Conservation (phyloP, 306 rosid species). For the Acmispon strigosus region DNA sequence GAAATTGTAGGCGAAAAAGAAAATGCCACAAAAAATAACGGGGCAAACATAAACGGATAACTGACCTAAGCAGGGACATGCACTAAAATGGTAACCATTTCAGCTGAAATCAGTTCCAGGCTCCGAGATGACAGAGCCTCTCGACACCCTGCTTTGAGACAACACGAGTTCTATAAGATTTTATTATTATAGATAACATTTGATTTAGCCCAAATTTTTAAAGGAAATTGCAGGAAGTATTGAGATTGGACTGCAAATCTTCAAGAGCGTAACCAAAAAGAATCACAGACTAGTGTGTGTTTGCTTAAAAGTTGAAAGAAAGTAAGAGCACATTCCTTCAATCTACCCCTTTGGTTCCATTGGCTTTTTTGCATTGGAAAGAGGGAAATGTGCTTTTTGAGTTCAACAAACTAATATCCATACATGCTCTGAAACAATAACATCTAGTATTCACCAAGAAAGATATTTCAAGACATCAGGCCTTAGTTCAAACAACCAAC, state of each 20-base stretch:
- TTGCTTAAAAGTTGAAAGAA: no score
- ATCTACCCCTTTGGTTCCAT: no score
- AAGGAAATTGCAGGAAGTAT: slow-evolving; percentile 58
- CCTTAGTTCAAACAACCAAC: not conserved
- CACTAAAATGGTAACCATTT: slow-evolving; percentile 90
- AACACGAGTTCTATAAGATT: slow-evolving; percentile 78
- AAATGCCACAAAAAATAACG: slow-evolving; percentile 56
- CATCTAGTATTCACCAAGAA: slow-evolving; percentile 11
- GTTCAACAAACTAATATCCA: no score
- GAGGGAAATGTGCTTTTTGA: no score
- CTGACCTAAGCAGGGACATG: slow-evolving; percentile 93
- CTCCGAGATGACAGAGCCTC: slow-evolving; percentile 96
- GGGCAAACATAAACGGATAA: slow-evolving; percentile 62
- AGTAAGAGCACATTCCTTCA: no score
- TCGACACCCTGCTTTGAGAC: slow-evolving; percentile 97
- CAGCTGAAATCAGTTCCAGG: slow-evolving; percentile 95
- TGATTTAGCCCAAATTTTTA: slow-evolving; percentile 50
- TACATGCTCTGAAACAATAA: no score
- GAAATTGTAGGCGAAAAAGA: slow-evolving; percentile 54
- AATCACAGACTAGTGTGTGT: slow-evolving; percentile 27
- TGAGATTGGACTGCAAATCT: slow-evolving; percentile 48
- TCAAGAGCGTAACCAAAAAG: slow-evolving; percentile 39
- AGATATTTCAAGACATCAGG: not conserved
- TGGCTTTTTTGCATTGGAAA: no score
- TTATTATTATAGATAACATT: slow-evolving; percentile 34